A percentile compares a stretch with the other conserved stretches of the same genome.
Evolutionary conservation across 2,329 filamentous ascomycete genomes (phyloP).

Genomic region (Colletotrichum plurivorum): DNA sequence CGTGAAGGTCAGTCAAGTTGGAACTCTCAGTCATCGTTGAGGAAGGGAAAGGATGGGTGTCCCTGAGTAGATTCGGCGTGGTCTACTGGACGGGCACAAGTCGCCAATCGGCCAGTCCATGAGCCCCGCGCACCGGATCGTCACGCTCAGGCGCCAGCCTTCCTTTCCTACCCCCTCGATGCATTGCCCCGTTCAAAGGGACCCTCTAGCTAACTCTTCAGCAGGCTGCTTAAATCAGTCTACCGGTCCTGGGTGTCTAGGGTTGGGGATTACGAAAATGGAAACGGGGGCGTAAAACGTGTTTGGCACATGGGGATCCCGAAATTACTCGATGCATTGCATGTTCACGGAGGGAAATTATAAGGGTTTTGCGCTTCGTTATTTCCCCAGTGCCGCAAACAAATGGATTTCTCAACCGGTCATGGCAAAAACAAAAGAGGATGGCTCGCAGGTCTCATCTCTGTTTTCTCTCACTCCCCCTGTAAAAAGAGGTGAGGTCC

Average conservation of each 20-base stretch:
- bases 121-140: too few relatives aligned
- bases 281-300: slow-evolving; percentile 41
- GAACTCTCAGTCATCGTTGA: neutral
- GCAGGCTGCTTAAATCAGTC: slow-evolving; percentile 38
- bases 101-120: too few relatives aligned
- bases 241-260: slow-evolving; percentile 40
- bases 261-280: slow-evolving; percentile 41
- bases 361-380: slow-evolving; percentile 40
- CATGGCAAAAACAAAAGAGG: slow-evolving; percentile 38
- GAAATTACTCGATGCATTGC: slow-evolving; percentile 42
- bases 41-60: too few relatives aligned
- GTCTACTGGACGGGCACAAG: too few relatives aligned
- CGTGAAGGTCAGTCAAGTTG: slow-evolving; percentile 82
- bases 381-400: slow-evolving; percentile 40
- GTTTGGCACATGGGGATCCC: slow-evolving; percentile 42
- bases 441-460: slow-evolving; percentile 31
- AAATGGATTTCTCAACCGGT: slow-evolving; percentile 41
- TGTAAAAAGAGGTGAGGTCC: slow-evolving; percentile 27
- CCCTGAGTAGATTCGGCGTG: too few relatives aligned
- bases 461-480: slow-evolving; percentile 16
- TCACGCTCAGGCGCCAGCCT: neutral
- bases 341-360: slow-evolving; percentile 41
- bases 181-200: neutral
- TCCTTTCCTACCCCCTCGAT: neutral
- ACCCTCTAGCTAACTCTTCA: neutral